Conservation (phyloP, 176 grass and related monocot species). For the Carex myosuroides region DNA sequence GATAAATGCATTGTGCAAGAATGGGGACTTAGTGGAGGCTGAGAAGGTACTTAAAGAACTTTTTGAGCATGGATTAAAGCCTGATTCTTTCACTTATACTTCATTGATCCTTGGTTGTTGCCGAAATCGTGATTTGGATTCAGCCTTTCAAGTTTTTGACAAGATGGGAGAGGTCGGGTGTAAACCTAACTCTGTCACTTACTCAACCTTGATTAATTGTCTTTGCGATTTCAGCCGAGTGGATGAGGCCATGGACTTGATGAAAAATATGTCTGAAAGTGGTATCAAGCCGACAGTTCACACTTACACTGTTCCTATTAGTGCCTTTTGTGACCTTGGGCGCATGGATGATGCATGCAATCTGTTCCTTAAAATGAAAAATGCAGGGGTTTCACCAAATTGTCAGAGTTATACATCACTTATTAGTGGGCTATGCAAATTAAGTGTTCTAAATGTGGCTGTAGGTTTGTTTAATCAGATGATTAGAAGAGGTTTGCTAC, state of each 20-base stretch:
- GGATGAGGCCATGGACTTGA: constrained; percentile 35
- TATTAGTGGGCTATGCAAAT: constrained; percentile 37
- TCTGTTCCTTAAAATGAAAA: constrained; percentile 38
- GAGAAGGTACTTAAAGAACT: constrained; percentile 36
- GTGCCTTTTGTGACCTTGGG: constrained; percentile 24
- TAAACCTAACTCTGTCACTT: constrained; percentile 39
- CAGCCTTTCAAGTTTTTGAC: constrained; percentile 37
- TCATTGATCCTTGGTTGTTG: constrained; percentile 51
- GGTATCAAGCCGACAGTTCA: constrained; percentile 28
- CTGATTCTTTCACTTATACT: constrained; percentile 41
- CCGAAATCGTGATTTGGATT: constrained; percentile 37
- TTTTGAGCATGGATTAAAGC: constrained; percentile 28
- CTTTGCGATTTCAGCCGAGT: constrained; percentile 25
- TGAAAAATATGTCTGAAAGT: constrained; percentile 31
- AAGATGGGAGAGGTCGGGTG: constrained; percentile 31
- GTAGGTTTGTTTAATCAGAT: constrained; percentile 59
- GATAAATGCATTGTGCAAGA: constrained; percentile 38
- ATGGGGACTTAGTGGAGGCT: constrained; percentile 33
- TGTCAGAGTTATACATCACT: constrained; percentile 41
- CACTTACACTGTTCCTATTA: constrained; percentile 32
- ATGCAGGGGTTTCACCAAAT: constrained; percentile 31
- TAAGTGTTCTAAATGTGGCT: constrained; percentile 33
- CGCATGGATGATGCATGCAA: constrained; percentile 36
- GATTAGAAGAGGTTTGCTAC: constrained; percentile 34
- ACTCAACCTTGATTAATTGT: constrained; percentile 31